phyloP scores from a whole-genome alignment of 2,329 filamentous ascomycete species.

The Tolypocladium ophioglossoides region DNA sequence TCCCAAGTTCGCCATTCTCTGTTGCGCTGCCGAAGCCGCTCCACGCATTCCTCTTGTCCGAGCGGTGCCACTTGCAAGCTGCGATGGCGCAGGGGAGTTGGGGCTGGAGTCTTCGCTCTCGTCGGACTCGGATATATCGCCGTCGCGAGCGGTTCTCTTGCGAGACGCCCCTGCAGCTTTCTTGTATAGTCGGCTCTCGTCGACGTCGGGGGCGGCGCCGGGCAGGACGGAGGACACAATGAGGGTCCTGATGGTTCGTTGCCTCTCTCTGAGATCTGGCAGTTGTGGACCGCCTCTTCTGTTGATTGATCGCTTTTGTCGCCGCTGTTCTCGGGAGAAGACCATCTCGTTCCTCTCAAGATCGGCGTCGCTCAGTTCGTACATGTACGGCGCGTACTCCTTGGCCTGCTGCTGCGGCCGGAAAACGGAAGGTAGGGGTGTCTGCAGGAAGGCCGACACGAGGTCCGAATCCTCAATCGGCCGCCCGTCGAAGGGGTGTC shows the following conservation, averaged over 20 bases:
- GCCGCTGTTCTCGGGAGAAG: conserved; percentile 84
- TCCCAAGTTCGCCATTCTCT: conserved; percentile 71
- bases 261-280: conserved; percentile 92
- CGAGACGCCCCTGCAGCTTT: conserved; percentile 51
- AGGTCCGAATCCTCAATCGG: conserved; percentile 89
- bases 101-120: conserved; percentile 82
- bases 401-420: conserved; percentile 86
- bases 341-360: conserved; percentile 85
- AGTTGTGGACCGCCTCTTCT: conserved; percentile 83
- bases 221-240: conserved; percentile 89
- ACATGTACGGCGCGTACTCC: conserved; percentile 87
- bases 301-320: conserved; percentile 93
- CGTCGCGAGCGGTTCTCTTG: conserved; percentile 45
- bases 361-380: conserved; percentile 85
- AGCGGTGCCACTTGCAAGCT: conserved; percentile 63
- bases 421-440: conserved; percentile 74
- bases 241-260: conserved; percentile 84
- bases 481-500: conserved; percentile 89
- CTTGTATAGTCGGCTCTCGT: conserved; percentile 83
- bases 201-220: conserved; percentile 67
- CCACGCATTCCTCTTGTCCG: conserved; percentile 82
- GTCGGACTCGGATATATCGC: conserved; percentile 76
- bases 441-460: conserved; percentile 72
- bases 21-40: conserved; percentile 76
- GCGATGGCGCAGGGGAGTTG: conserved; percentile 73